Percentiles rank a stretch among this genome's conserved stretches.
Evolutionary conservation across 2,329 filamentous ascomycete species (phyloP).

Genomic region (Biscogniauxia marginata): DNA sequence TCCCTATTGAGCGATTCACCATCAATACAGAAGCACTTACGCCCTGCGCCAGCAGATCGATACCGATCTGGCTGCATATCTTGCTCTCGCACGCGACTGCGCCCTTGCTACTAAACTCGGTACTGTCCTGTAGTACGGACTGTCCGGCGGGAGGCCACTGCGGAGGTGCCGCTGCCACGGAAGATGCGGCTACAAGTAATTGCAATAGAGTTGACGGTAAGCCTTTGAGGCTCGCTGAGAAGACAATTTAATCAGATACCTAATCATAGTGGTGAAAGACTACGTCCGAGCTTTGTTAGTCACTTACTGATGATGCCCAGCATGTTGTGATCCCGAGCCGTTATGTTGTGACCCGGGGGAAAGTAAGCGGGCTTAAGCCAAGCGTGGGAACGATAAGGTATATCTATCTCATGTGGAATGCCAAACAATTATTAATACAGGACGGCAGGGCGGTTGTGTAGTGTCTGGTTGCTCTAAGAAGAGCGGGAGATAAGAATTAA

Average conservation of each 20-base stretch:
- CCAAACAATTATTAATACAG: no score
- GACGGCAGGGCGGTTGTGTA: no score
- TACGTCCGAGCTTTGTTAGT: no score
- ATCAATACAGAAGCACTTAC: slow-evolving; percentile 19
- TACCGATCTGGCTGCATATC: slow-evolving; percentile 34
- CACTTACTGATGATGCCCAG: no score
- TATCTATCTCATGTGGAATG: no score
- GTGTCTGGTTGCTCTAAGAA: no score
- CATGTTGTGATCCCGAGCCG: neutral
- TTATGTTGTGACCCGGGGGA: neutral
- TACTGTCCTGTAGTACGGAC: slow-evolving; percentile 14
- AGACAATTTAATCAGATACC: neutral
- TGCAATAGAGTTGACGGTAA: slow-evolving; percentile 12
- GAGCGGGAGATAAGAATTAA: no score
- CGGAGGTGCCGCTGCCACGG: slow-evolving; percentile 11
- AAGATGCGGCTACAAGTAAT: slow-evolving; percentile 13
- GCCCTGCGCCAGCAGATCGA: slow-evolving; percentile 30
- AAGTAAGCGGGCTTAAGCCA: neutral
- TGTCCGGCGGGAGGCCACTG: slow-evolving; percentile 21
- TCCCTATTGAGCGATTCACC: neutral
- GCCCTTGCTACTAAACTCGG: slow-evolving; percentile 18
- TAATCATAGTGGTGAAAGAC: neutral
- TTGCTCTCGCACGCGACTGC: slow-evolving; percentile 34
- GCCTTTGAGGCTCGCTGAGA: neutral
- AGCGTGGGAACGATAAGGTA: neutral